phyloP scores from a whole-genome alignment of 148 eudicot species.

The Vaccinium corymbosum region DNA sequence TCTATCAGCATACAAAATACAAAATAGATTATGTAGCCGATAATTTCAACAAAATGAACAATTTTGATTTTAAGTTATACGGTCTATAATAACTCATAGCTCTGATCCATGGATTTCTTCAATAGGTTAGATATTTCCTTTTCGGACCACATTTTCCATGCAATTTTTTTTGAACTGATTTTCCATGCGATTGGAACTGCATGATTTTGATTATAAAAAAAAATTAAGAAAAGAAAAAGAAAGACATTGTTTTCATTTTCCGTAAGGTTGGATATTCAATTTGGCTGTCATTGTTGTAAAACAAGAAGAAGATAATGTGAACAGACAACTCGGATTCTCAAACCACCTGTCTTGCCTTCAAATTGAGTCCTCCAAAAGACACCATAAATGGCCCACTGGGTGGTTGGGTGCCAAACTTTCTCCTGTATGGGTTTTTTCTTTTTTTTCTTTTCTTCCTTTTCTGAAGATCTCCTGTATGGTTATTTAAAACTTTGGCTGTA shows the following conservation, averaged over 20 bases:
- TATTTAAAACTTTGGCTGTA: not conserved
- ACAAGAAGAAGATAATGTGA: not conserved
- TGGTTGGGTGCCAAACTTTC: not conserved
- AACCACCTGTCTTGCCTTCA: not conserved
- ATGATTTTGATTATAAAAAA: not conserved
- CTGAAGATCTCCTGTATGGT: not conserved
- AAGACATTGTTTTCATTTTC: not conserved
- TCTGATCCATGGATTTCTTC: not conserved
- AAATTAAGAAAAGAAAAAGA: not conserved
- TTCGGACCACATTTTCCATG: not conserved
- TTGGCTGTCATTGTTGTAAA: not conserved
- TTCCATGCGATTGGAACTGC: not conserved
- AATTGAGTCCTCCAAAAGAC: not conserved
- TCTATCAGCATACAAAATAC: not conserved
- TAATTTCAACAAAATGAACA: not conserved
- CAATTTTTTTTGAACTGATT: too few relatives aligned
- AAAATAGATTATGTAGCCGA: not conserved
- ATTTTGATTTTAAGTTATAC: not conserved
- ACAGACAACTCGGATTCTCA: not conserved
- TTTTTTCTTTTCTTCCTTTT: too few relatives aligned
- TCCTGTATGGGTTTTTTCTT: not conserved
- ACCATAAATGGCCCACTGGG: not conserved
- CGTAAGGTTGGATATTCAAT: not conserved
- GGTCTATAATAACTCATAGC: not conserved
- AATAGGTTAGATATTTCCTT: not conserved